Percentiles rank a stretch among this genome's conserved stretches.
Evolutionary conservation across 345 rosid genomes (phyloP).

Genomic region (Populus nigra): DNA sequence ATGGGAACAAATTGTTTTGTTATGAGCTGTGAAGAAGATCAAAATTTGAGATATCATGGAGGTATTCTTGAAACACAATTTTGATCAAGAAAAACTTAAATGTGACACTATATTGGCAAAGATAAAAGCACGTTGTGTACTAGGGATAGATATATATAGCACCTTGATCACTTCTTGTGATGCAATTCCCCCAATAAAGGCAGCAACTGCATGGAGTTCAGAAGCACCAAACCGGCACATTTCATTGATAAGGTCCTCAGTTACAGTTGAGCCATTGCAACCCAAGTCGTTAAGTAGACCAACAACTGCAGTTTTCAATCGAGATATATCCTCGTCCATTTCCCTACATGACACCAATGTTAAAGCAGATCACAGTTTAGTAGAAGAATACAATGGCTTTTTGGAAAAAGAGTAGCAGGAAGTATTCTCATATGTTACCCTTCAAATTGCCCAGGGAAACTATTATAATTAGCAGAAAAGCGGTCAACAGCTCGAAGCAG

Average conservation of each 20-base stretch:
- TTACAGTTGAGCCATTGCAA: constrained; percentile 72
- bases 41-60: background rate
- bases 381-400: background rate
- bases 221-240: constrained; percentile 97
- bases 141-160: background rate
- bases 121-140: too few relatives aligned
- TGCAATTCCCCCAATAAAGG: constrained; percentile 86
- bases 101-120: too few relatives aligned
- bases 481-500: constrained; percentile 88
- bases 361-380: background rate
- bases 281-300: constrained; percentile 74
- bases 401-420: background rate
- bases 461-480: constrained; percentile 80
- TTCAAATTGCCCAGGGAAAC: constrained; percentile 90
- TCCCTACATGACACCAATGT: constrained; percentile 38
- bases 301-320: constrained; percentile 66
- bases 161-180: constrained; percentile 98
- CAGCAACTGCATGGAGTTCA: constrained; percentile 93
- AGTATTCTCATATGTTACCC: constrained; percentile 48
- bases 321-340: constrained; percentile 88
- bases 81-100: background rate
- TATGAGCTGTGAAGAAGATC: constrained; percentile 56
- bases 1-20: constrained; percentile 91
- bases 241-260: constrained; percentile 89
- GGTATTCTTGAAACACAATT: too few relatives aligned